These are phyloP conservation scores for Hymenoscyphus albidus DNA, from an alignment of 2,329 filamentous ascomycete species.

Conservation along the genomic window DNA sequence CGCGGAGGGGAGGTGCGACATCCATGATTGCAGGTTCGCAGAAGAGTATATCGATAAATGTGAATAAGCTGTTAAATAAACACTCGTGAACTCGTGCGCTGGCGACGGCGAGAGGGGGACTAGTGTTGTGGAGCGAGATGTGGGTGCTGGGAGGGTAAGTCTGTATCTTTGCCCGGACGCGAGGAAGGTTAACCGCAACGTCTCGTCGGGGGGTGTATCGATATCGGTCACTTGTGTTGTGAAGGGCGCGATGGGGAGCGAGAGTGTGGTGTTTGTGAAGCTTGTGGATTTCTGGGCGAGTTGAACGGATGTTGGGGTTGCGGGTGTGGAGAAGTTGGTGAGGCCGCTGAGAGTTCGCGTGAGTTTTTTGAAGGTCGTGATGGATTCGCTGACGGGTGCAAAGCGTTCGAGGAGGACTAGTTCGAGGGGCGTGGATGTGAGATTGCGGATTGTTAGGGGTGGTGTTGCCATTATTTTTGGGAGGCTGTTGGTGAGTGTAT, in stretches of 20 bases:
- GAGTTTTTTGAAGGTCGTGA: slow-evolving; percentile 38
- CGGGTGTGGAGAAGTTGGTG: slow-evolving; percentile 43
- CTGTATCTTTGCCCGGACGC: slow-evolving; percentile 62
- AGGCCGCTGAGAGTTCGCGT: slow-evolving; percentile 45
- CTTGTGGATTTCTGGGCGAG: slow-evolving; percentile 52
- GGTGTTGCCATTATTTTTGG: slow-evolving; percentile 9
- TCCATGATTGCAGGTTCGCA: slow-evolving; percentile 70
- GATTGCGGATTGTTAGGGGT: slow-evolving; percentile 71
- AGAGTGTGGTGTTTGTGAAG: slow-evolving; percentile 59
- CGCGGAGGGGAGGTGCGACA: slow-evolving; percentile 68
- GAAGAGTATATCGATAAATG: slow-evolving; percentile 67
- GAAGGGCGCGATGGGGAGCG: slow-evolving; percentile 65
- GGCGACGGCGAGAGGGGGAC: slow-evolving; percentile 50
- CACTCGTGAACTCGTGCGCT: slow-evolving; percentile 57
- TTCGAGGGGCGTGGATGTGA: slow-evolving; percentile 69
- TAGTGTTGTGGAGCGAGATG: slow-evolving; percentile 57
- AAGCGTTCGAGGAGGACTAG: slow-evolving; percentile 74
- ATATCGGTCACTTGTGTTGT: slow-evolving; percentile 60
- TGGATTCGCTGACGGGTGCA: slow-evolving; percentile 44
- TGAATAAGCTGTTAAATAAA: slow-evolving; percentile 57
- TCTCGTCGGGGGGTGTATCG: slow-evolving; percentile 56
- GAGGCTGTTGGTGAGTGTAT: too few species aligned
- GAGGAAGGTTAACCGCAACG: slow-evolving; percentile 69
- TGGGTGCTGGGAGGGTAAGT: slow-evolving; percentile 66
- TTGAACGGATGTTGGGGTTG: slow-evolving; percentile 33